Evolutionary conservation across 148 eudicot species (phyloP), one percentile per base, ranked within the genome.

Genomic region (Silene uniflora): DNA sequence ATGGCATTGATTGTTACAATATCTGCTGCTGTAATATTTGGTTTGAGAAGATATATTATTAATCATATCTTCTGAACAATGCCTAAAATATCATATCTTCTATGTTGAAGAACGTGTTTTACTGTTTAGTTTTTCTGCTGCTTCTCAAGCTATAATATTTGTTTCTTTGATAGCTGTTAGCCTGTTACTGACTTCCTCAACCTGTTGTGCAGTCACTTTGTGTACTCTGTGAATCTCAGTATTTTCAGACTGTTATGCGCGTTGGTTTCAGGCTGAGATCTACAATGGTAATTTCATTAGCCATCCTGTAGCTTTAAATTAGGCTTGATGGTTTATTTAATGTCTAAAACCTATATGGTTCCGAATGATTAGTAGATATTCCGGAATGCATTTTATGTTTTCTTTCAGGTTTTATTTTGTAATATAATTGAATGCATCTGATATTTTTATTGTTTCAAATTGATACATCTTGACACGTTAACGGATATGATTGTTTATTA

Each of bases 251-350:
- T 85, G 89, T 87, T 76, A 80, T 77, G 82, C 88, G 89, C 46
- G 85, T 80, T 81, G 88, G 93, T 60, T 86, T 86, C 86, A 82
- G 94, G 83, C 76, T 86, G 65, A 75, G 91, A 76, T 82, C 88
- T 65, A 85, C 87, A 59, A 61, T 87, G 88, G 91, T 63, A 69
- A 72, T 60, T 29, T 71, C 73, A 47, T 21, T 69, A 21, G 17
- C 39, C 21, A 32, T 32, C 52, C 47, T 32, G 39, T 67, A 67
- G 7, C 18, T 42, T 13, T 32, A 18, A 61, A 21, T 63, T 63
- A 12, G 24, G 63, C 19, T n/a, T 60, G 21, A 19, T 60, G 24
- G 32, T 29, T 4, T 60, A 4, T 60, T 60, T 60, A 21, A 29
- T 21, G 22, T 6, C 10, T 60, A 3, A 60, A 22, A 8, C 14